Conservation (phyloP, 441 rosid genomes). For the Arabidopsis hybrid region DNA sequence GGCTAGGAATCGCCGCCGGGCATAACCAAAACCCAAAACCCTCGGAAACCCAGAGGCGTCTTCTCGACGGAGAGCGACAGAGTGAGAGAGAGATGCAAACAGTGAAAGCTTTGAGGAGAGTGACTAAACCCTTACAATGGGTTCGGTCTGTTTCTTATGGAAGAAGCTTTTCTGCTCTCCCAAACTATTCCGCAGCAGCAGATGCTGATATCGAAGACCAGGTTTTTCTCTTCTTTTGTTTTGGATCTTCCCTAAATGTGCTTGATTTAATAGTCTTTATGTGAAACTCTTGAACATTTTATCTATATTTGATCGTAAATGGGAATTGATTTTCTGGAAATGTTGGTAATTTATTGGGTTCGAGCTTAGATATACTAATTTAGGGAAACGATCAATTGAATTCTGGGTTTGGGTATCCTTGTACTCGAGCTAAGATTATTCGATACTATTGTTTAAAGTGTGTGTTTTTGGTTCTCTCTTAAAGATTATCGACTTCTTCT, state of each 20-base stretch:
- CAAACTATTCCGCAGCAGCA: slow-evolving; percentile 56
- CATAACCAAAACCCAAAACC: slow-evolving; percentile 47
- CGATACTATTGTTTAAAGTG: no score
- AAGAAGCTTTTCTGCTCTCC: slow-evolving; percentile 73
- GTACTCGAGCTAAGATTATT: no score
- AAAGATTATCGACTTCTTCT: no score
- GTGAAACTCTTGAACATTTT: not conserved
- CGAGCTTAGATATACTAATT: no score
- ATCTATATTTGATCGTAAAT: not conserved
- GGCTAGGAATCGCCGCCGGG: slow-evolving; percentile 42
- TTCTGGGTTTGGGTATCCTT: no score
- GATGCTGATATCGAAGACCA: slow-evolving; percentile 65
- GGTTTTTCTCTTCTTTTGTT: slow-evolving; percentile 46
- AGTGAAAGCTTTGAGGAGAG: slow-evolving; percentile 55
- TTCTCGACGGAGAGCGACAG: slow-evolving; percentile 14
- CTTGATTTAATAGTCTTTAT: not conserved
- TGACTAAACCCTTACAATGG: slow-evolving; percentile 48
- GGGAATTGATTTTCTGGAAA: not conserved
- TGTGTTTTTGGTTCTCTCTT: no score
- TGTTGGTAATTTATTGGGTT: not conserved
- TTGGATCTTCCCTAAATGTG: slow-evolving; percentile 27
- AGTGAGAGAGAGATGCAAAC: slow-evolving; percentile 60
- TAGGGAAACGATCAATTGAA: no score
- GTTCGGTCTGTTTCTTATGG: slow-evolving; percentile 47
- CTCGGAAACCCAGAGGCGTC: slow-evolving; percentile 23